Evolutionary conservation across 179 eudicot genomes (phyloP).

Genomic region (Patellifolia procumbens): DNA sequence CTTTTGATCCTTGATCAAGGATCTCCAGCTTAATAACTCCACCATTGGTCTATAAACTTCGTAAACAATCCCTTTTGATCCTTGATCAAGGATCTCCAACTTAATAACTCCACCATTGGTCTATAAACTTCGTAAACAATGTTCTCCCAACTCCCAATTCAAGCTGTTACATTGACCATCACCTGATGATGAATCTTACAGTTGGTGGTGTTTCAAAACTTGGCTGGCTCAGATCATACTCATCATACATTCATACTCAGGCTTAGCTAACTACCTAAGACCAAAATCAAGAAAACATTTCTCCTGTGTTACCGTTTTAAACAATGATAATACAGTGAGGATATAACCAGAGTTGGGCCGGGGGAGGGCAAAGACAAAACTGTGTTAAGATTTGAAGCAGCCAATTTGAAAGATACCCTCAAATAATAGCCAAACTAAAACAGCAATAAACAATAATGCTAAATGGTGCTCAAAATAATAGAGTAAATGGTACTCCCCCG

Average conservation of each 20-base stretch:
- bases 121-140: not conserved
- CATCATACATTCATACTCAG: not conserved
- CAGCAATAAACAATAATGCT: not conserved
- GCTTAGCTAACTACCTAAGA: not conserved
- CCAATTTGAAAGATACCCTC: not conserved
- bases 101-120: not conserved
- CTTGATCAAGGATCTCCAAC: not conserved
- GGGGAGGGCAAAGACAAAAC: too few species aligned
- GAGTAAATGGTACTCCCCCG: too few species aligned
- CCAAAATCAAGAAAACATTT: not conserved
- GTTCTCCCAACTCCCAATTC: not conserved
- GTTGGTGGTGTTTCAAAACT: not conserved
- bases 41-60: too few species aligned
- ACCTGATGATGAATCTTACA: not conserved
- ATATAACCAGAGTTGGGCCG: too few species aligned
- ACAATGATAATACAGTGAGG: not conserved
- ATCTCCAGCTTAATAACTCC: too few species aligned
- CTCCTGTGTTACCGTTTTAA: not conserved
- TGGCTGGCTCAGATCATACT: too few species aligned
- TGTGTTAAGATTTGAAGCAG: too few species aligned
- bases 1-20: too few species aligned
- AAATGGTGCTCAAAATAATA: not conserved
- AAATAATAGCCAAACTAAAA: not conserved
- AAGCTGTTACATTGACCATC: not conserved
- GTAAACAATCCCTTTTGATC: too few species aligned